Base-by-base conservation (phyloP, 257 asterid genomes). In the Thymus quinquecostatus region DNA sequence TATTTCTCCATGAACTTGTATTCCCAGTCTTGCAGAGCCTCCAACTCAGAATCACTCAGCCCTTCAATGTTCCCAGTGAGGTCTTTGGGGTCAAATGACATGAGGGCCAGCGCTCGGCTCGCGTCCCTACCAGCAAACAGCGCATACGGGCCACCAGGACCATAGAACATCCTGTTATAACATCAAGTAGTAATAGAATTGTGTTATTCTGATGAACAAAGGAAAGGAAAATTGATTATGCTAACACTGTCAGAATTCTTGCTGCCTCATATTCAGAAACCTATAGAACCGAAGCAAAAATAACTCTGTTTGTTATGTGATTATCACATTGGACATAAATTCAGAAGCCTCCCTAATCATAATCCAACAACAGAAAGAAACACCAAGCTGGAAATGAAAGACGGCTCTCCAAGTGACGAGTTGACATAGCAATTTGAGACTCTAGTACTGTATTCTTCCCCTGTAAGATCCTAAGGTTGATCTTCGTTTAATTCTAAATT, bases 91-190 rank as follows among this genome's bases (percentile, higher is more conserved):
- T 93, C 96, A 65, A 91, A 88, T 7, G 97, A 91, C 95, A 91
- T 86, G 73, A 86, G 94, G 71, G 98, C 98, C 30, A 93, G 80
- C 47, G 98, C 98, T 73, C 91, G 84, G 81, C 97, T 93, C 44
- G 98, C 97, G 79, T 93, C 98, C 83, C 89, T 86, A 65, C 98
- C 98, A 6, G 97, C 87, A 75, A 93, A 93, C 76, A 87, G 82
- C 1, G 98, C 96, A 45, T 93, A 93, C 0, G 98, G 85, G 27
- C 96, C 96, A 30, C 96, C 96, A 11, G 97, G 97, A 64, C 98
- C 98, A n/a, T 93, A 93, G 78, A 93, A 93, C 98, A 90, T 90
- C 89, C 97, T 92, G 87, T 63, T 68, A 77, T 2, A 48, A 74
- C 51, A 73, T 64, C 28, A 8, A 33, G 48, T 48, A 33, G 48